Conservation (phyloP, 2,329 filamentous ascomycete genomes). For the Xylaria polymorpha region DNA sequence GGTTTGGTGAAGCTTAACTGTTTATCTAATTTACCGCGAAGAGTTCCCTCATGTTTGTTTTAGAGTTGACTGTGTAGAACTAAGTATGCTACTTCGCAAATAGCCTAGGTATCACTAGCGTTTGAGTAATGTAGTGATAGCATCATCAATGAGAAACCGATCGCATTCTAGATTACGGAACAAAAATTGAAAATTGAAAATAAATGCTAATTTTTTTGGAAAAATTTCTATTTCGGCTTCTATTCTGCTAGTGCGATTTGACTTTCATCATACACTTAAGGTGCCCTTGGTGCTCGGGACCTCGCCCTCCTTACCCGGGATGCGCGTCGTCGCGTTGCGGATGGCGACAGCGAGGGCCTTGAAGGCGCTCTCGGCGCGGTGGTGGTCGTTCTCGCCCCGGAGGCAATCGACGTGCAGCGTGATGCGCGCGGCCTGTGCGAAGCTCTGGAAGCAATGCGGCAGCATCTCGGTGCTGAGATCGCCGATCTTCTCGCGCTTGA, state of each 20-base stretch:
- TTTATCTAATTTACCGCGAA: background rate
- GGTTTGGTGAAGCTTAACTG: background rate
- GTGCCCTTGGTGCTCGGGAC: conserved; percentile 97
- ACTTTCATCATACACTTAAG: conserved; percentile 65
- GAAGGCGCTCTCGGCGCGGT: conserved; percentile 95
- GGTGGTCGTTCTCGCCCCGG: conserved; percentile 93
- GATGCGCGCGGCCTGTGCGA: conserved; percentile 87
- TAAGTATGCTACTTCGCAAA: background rate
- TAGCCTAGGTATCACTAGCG: background rate
- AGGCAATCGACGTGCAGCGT: conserved; percentile 97
- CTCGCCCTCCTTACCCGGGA: conserved; percentile 87
- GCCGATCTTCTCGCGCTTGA: conserved; percentile 92
- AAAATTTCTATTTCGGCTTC: background rate
- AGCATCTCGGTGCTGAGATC: conserved; percentile 97
- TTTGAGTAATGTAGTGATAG: background rate
- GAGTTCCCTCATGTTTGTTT: background rate
- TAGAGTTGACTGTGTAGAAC: background rate
- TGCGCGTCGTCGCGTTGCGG: conserved; percentile 77
- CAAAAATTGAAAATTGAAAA: background rate
- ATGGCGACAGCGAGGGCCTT: conserved; percentile 94
- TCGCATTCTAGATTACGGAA: background rate
- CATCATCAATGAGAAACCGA: background rate
- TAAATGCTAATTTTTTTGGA: background rate
- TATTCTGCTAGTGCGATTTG: background rate
- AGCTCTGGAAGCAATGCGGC: conserved; percentile 93